Evolutionary conservation across 352 stramenopile species (phyloP).

Genomic region (Globisporangium paroecandrum): DNA sequence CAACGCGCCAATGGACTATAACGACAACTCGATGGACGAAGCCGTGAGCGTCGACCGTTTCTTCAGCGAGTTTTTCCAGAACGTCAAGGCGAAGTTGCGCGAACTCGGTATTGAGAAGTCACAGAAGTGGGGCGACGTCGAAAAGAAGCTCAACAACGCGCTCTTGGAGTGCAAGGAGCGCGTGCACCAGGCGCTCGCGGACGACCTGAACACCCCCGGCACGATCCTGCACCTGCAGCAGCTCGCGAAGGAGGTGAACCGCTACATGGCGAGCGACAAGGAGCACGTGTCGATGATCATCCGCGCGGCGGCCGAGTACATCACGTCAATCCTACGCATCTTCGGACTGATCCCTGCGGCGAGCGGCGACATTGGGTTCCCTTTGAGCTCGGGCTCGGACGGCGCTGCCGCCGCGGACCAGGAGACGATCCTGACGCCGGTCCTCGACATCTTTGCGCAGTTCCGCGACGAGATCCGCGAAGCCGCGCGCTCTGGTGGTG

Average conservation of each 20-base stretch:
- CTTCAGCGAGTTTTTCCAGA: conserved; percentile 93
- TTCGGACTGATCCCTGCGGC: conserved; percentile 78
- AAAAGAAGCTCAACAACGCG: conserved; percentile 68
- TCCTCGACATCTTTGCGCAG: conserved; percentile 88
- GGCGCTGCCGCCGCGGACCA: conserved; percentile 40
- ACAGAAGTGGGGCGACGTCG: conserved; percentile 72
- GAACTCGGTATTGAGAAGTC: conserved; percentile 73
- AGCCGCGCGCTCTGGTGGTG: conserved; percentile 48
- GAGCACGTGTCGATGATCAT: conserved; percentile 80
- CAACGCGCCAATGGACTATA: conserved; percentile 94
- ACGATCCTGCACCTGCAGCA: conserved; percentile 70
- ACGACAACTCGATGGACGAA: conserved; percentile 93
- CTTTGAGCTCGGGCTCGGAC: conserved; percentile 36
- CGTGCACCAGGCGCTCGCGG: conserved; percentile 73
- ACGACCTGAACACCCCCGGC: conserved; percentile 90
- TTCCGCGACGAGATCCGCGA: conserved; percentile 86
- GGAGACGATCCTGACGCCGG: conserved; percentile 77
- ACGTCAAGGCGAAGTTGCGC: conserved; percentile 87
- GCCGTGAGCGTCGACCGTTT: conserved; percentile 87
- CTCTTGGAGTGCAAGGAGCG: conserved; percentile 77
- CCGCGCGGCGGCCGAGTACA: conserved; percentile 80
- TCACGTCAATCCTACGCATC: conserved; percentile 83
- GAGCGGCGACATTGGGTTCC: conserved; percentile 79
- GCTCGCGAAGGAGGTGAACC: conserved; percentile 85
- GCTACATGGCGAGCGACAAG: conserved; percentile 61